These are phyloP conservation scores for Colletotrichum karsti DNA, from an alignment of 2,329 filamentous ascomycete genomes.

Conservation along the genomic window DNA sequence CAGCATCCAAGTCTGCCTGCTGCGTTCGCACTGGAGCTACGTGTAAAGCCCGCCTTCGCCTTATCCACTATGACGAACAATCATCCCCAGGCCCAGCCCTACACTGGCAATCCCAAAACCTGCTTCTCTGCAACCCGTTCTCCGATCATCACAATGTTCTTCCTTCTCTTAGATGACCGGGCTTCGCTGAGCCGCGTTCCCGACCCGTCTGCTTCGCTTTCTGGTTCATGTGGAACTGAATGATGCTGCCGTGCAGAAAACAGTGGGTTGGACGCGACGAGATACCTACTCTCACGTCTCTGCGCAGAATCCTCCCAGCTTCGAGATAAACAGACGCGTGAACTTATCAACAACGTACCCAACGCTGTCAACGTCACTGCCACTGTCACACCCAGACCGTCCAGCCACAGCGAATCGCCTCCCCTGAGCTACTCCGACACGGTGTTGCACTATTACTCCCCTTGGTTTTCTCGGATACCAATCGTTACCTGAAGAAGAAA, in stretches of 20 bases:
- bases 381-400: too few relatives aligned
- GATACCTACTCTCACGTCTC: too few relatives aligned
- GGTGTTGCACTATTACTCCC: not conserved
- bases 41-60: not conserved
- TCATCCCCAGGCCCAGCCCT: constrained; percentile 3
- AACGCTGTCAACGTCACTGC: too few relatives aligned
- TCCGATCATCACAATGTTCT: not conserved
- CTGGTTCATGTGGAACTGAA: constrained; percentile 9
- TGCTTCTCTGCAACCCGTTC: not conserved
- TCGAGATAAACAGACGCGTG: too few relatives aligned
- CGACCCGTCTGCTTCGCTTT: not conserved
- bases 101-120: constrained; percentile 1
- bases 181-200: not conserved
- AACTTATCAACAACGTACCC: too few relatives aligned
- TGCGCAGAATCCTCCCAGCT: too few relatives aligned
- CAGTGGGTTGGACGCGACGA: too few relatives aligned
- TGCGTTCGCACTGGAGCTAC: constrained; percentile 21
- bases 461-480: too few relatives aligned
- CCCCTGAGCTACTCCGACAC: not conserved
- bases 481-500: too few relatives aligned
- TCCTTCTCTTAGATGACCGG: not conserved
- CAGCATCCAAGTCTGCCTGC: not conserved
- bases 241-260: constrained; percentile 21
- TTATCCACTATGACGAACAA: constrained; percentile 21
- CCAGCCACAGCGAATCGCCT: not conserved